phyloP scores from a whole-genome alignment of 208 protist genomes.

The Trypanosoma caninum region DNA sequence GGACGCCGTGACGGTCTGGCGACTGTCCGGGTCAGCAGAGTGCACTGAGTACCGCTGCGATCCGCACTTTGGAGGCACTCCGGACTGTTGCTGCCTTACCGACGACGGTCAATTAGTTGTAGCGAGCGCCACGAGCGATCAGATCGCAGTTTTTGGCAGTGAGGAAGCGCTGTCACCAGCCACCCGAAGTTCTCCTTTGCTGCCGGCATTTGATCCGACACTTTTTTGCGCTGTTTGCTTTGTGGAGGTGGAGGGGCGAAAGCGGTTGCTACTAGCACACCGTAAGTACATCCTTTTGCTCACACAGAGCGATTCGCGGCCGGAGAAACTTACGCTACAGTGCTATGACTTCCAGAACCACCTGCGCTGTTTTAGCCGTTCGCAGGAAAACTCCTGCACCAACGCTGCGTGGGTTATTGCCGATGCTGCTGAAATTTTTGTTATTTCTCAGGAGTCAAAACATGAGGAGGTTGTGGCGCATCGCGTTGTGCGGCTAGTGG shows the following conservation, averaged over 20 bases:
- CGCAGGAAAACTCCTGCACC: constrained; percentile 48
- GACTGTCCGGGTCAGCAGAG: constrained; percentile 23
- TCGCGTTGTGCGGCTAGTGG: constrained; percentile 53
- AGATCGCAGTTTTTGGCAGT: constrained; percentile 27
- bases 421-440: constrained; percentile 77
- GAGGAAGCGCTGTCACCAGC: constrained; percentile 1
- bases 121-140: constrained; percentile 19
- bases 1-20: constrained; percentile 58
- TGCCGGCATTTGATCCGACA: constrained; percentile 57
- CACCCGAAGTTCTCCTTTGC: constrained; percentile 22
- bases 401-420: constrained; percentile 72
- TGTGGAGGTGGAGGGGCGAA: constrained; percentile 58
- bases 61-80: constrained; percentile 21
- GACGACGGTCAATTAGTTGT: constrained; percentile 41
- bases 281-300: constrained; percentile 86
- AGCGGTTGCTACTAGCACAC: constrained; percentile 74
- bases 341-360: constrained; percentile 91
- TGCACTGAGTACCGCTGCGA: constrained; percentile 44
- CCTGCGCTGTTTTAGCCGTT: constrained; percentile 80
- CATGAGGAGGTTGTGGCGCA: constrained; percentile 21
- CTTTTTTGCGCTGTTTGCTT: constrained; percentile 58
- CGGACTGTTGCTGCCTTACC: constrained; percentile 30
- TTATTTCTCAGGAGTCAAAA: constrained; percentile 64
- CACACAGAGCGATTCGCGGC: constrained; percentile 37
- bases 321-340: constrained; percentile 58